These are phyloP conservation scores for Breynia disticha DNA, from an alignment of 441 rosid genomes.

Conservation along the genomic window DNA sequence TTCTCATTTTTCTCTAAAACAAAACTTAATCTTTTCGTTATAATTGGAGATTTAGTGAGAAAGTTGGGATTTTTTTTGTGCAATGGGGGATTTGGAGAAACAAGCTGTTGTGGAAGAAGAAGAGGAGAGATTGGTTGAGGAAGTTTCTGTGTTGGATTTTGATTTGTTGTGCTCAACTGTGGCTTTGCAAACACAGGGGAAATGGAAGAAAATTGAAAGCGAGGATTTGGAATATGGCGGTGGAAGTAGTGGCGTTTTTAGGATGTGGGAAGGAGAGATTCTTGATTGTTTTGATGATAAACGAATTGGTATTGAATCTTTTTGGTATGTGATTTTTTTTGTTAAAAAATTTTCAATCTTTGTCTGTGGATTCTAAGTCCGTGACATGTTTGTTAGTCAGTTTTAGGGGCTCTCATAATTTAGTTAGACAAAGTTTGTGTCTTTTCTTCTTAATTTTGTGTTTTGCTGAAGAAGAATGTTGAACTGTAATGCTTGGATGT, in stretches of 20 bases:
- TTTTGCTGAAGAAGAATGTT: neutral
- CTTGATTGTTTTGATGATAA: conserved; percentile 77
- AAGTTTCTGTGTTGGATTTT: conserved; percentile 20
- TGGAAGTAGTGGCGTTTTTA: conserved; percentile 52
- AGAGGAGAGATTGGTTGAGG: conserved; percentile 8
- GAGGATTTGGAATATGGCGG: conserved; percentile 26
- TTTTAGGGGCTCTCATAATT: no score
- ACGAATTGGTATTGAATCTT: conserved; percentile 63
- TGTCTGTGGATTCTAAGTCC: neutral
- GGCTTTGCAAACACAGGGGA: conserved; percentile 82
- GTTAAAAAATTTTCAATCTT: neutral
- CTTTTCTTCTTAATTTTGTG: neutral
- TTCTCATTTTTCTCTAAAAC: no score
- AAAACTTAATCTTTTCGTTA: neutral
- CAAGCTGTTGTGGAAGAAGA: conserved; percentile 1
- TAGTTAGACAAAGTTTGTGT: no score
- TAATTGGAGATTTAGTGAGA: neutral
- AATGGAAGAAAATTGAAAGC: conserved; percentile 47
- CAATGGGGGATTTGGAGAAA: conserved; percentile 23
- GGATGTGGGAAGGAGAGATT: conserved; percentile 94
- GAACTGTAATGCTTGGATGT: neutral
- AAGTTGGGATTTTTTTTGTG: neutral
- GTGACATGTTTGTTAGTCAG: no score
- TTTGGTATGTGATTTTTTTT: conserved; percentile 36
- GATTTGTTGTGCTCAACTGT: conserved; percentile 26